These are phyloP conservation scores for Phytophthora podocarpi DNA, from an alignment of 352 stramenopile genomes.

Conservation along the genomic window DNA sequence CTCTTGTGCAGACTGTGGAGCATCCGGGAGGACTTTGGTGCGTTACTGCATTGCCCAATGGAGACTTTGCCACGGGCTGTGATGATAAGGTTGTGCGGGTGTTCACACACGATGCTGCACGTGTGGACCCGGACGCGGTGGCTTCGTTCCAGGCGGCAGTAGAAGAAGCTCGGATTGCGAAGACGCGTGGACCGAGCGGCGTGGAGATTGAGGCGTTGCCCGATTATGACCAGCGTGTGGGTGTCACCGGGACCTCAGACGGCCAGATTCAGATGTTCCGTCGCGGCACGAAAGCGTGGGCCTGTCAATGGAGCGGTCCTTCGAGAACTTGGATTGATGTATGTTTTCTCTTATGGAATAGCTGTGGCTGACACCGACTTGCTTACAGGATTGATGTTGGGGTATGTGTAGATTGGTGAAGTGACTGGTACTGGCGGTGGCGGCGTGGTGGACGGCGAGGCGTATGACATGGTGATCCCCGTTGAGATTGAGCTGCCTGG, in stretches of 20 bases:
- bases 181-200: constrained; percentile 81
- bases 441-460: constrained; percentile 90
- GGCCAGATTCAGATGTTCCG: constrained; percentile 97
- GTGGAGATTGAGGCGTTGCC: constrained; percentile 96
- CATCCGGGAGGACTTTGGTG: constrained; percentile 89
- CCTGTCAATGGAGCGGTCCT: constrained; percentile 93
- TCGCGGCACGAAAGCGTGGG: constrained; percentile 92
- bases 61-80: constrained; percentile 93
- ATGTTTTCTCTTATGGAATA: not conserved
- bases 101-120: constrained; percentile 82
- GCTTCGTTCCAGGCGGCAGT: constrained; percentile 73
- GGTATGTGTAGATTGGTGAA: constrained; percentile 65
- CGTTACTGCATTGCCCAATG: constrained; percentile 76
- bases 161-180: constrained; percentile 57
- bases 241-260: constrained; percentile 84
- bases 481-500: constrained; percentile 96
- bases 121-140: constrained; percentile 70
- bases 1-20: constrained; percentile 77
- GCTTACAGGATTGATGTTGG: not conserved
- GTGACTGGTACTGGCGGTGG: constrained; percentile 88
- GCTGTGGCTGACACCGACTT: not conserved
- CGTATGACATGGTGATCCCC: constrained; percentile 96
- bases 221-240: constrained; percentile 89
- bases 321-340: constrained; percentile 96
- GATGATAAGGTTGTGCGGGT: constrained; percentile 94